These are phyloP conservation scores for Zymoseptoria crescenta DNA, from an alignment of 2,329 filamentous ascomycete species.

Conservation along the genomic window DNA sequence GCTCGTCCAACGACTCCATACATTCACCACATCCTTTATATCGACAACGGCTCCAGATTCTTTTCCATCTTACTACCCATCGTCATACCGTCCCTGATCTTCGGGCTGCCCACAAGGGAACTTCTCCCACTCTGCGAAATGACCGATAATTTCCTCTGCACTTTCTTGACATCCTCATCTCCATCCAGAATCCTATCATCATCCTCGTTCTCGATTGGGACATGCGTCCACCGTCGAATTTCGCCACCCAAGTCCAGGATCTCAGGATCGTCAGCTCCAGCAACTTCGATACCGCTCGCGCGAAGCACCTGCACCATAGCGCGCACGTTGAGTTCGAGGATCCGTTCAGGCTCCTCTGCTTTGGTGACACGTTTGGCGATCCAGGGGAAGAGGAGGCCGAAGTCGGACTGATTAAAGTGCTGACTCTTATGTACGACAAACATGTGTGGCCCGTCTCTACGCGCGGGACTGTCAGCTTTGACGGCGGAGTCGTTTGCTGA, in stretches of 20 bases:
- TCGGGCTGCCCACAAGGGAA: slow-evolving; percentile 7
- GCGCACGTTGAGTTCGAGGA: slow-evolving; percentile 77
- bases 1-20: background rate
- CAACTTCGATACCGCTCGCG: slow-evolving; percentile 36
- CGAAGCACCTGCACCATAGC: slow-evolving; percentile 66
- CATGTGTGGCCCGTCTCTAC: slow-evolving; percentile 49
- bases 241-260: slow-evolving; percentile 23
- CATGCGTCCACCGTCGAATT: slow-evolving; percentile 21
- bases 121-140: slow-evolving; percentile 9
- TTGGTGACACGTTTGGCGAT: slow-evolving; percentile 44
- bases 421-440: slow-evolving; percentile 69
- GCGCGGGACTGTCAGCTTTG: background rate
- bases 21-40: background rate
- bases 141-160: slow-evolving; percentile 19
- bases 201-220: slow-evolving; percentile 18
- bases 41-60: slow-evolving; percentile 13
- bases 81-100: slow-evolving; percentile 21
- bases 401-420: slow-evolving; percentile 76
- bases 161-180: slow-evolving; percentile 7
- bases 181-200: background rate
- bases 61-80: slow-evolving; percentile 25
- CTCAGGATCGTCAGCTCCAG: slow-evolving; percentile 34
- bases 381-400: slow-evolving; percentile 74
- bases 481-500: background rate
- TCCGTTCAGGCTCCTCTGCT: slow-evolving; percentile 61